A percentile compares a stretch with the other conserved stretches of the same genome.
Conservation (phyloP, 306 rosid species). For the Cicer arietinum region DNA sequence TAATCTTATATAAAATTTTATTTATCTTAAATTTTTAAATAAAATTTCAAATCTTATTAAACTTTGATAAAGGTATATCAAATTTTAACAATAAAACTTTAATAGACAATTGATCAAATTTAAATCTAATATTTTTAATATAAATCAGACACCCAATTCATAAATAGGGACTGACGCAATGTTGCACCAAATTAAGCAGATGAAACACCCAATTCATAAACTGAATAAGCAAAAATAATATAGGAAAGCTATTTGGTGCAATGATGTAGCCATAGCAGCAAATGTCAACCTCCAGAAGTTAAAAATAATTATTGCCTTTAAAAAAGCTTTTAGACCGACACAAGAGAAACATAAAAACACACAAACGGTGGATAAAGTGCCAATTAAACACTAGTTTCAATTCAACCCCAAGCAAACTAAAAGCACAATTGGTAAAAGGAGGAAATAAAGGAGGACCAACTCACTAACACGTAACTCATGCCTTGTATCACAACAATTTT, state of each 20-base stretch:
- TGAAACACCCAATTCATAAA: not conserved
- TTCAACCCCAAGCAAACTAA: not conserved
- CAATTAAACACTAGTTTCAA: conserved; percentile 9
- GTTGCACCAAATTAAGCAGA: conserved; percentile 35
- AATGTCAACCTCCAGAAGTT: conserved; percentile 38
- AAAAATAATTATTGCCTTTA: conserved; percentile 33
- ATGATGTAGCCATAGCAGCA: conserved; percentile 13
- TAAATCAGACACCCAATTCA: no score
- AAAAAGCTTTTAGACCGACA: conserved; percentile 5
- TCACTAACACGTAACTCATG: not conserved
- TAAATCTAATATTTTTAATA: no score
- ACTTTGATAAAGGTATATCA: no score
- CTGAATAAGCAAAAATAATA: not conserved
- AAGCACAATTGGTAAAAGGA: not conserved
- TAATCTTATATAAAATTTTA: no score
- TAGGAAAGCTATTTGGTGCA: not conserved
- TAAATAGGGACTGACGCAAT: not conserved
- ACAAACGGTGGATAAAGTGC: conserved; percentile 16
- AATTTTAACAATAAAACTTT: no score
- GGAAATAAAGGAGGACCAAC: not conserved
- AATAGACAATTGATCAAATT: no score
- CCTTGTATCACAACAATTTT: conserved; percentile 15
- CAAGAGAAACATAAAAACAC: conserved; percentile 8
- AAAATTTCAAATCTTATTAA: no score
- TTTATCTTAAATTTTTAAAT: no score